Evolutionary conservation across 805 yeast species (phyloP).

Genomic region (Pichia rugopelliculosa): DNA sequence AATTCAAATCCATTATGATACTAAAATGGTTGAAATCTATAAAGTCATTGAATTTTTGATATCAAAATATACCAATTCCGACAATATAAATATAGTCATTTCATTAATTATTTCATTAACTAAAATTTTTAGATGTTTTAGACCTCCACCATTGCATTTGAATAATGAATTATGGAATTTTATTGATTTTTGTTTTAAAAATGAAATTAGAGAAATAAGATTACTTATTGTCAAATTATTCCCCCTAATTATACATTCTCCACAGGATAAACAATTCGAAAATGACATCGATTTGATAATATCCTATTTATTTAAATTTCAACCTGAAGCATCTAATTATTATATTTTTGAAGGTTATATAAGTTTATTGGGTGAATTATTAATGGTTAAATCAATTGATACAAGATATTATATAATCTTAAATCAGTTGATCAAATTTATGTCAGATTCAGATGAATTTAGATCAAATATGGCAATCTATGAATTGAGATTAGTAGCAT

Average conservation of each 20-base stretch:
- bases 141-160: conserved; percentile 35
- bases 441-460: conserved; percentile 59
- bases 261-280: conserved; percentile 34
- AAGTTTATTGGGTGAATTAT: conserved; percentile 58
- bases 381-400: conserved; percentile 49
- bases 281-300: conserved; percentile 39
- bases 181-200: conserved; percentile 32
- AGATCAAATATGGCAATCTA: conserved; percentile 64
- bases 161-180: conserved; percentile 32
- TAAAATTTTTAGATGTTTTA: conserved; percentile 45
- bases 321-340: conserved; percentile 22
- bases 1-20: conserved; percentile 16
- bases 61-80: conserved; percentile 13
- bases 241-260: conserved; percentile 43
- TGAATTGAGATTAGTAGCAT: conserved; percentile 52
- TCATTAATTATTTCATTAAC: conserved; percentile 39
- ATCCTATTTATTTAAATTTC: conserved; percentile 34
- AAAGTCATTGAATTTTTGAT: conserved; percentile 13
- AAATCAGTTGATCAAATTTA: conserved; percentile 54
- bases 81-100: conserved; percentile 28
- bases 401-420: conserved; percentile 62
- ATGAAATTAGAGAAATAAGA: conserved; percentile 49
- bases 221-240: conserved; percentile 41
- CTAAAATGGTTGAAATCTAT: conserved; percentile 20
- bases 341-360: conserved; percentile 54